These are phyloP conservation scores for Arabis alpina DNA, from an alignment of 345 rosid species.

Conservation along the genomic window DNA sequence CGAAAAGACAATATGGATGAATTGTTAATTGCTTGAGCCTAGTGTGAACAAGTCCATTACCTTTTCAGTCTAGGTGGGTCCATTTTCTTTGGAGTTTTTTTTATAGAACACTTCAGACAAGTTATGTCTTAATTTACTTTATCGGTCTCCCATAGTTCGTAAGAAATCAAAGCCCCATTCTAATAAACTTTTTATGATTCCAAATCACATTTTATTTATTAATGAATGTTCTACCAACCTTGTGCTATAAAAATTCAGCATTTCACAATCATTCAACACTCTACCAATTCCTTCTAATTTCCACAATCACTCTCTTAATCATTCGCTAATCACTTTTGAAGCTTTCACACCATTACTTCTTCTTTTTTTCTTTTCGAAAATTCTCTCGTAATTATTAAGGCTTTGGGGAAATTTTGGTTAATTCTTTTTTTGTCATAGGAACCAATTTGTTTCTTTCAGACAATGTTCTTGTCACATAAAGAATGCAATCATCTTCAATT, in stretches of 20 bases:
- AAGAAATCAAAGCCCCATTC: slow-evolving; percentile 19
- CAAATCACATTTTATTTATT: background rate
- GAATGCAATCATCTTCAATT: slow-evolving; percentile 67
- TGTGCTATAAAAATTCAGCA: slow-evolving; percentile 28
- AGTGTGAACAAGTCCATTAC: slow-evolving; percentile 36
- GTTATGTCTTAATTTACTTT: slow-evolving; percentile 58
- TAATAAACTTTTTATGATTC: background rate
- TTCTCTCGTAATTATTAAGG: background rate
- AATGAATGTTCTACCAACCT: slow-evolving; percentile 25
- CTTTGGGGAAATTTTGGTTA: background rate
- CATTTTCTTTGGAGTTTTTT: slow-evolving; percentile 50
- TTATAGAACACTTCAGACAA: slow-evolving; percentile 50
- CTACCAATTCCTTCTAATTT: slow-evolving; percentile 36
- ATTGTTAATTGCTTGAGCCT: slow-evolving; percentile 8
- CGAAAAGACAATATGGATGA: background rate
- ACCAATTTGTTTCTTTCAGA: slow-evolving; percentile 1
- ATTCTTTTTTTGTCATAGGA: background rate
- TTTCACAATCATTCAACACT: slow-evolving; percentile 30
- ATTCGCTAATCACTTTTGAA: slow-evolving; percentile 14
- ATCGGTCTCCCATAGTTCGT: slow-evolving; percentile 50
- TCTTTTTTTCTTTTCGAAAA: background rate
- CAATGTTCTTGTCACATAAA: slow-evolving; percentile 67
- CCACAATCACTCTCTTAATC: slow-evolving; percentile 23
- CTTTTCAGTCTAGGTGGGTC: slow-evolving; percentile 49
- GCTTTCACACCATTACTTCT: slow-evolving; percentile 9